Conservation (phyloP, 169 alveolate genomes). For the Condylostoma magnum region DNA sequence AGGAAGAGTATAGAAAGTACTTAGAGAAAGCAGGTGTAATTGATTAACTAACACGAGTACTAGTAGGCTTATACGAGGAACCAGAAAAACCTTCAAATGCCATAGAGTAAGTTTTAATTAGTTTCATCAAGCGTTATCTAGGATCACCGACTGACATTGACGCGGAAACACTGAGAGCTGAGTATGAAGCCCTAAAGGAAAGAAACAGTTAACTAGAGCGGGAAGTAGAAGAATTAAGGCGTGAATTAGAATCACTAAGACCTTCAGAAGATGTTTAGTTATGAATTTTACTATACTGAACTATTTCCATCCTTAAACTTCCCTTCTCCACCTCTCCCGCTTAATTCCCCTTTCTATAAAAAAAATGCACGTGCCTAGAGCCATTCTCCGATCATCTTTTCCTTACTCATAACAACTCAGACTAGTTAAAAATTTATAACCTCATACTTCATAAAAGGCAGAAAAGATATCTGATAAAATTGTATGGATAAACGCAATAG, state of each 20-base stretch:
- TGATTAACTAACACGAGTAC: constrained; percentile 83
- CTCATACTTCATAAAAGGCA: too few relatives aligned
- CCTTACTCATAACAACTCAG: too few relatives aligned
- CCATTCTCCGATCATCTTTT: too few relatives aligned
- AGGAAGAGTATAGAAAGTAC: constrained; percentile 87
- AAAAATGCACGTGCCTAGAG: too few relatives aligned
- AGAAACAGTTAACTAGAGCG: constrained; percentile 64
- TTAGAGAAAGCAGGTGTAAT: constrained; percentile 85
- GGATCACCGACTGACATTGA: constrained; percentile 88
- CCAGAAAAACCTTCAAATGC: constrained; percentile 84
- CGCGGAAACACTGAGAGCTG: constrained; percentile 77
- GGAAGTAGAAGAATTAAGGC: constrained; percentile 51
- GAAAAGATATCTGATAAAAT: constrained; percentile 25
- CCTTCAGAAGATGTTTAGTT: too few relatives aligned
- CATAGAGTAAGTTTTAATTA: constrained; percentile 57
- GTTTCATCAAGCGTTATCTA: constrained; percentile 76
- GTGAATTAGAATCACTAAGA: constrained; percentile 35
- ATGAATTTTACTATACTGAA: too few relatives aligned
- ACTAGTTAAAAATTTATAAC: too few relatives aligned
- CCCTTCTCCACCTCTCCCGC: too few relatives aligned
- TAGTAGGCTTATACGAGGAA: constrained; percentile 87
- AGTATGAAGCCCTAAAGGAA: constrained; percentile 81
- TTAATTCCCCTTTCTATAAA: too few relatives aligned
- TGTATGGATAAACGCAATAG: constrained; percentile 26
- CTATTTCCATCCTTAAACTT: too few relatives aligned